Percentiles rank a stretch among this genome's conserved stretches.
Evolutionary conservation across 2,329 filamentous ascomycete species (phyloP).

Genomic region (Sphaerulina vaccinii): DNA sequence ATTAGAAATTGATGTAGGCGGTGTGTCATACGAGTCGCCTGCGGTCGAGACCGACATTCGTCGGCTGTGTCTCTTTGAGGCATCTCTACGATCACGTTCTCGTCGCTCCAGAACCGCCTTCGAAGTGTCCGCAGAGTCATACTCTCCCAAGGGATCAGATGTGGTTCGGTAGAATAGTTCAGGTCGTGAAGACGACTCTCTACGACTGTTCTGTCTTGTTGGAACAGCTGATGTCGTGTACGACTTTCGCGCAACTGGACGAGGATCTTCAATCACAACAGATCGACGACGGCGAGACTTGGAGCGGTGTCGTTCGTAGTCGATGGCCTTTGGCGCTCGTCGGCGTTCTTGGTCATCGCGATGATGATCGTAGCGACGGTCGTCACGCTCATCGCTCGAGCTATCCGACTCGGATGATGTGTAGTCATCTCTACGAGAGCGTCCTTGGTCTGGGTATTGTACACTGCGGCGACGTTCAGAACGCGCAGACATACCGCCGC

Average conservation of each 20-base stretch:
- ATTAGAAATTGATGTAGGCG: constrained; percentile 30
- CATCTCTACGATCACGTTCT: constrained; percentile 25
- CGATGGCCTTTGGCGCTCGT: constrained; percentile 8
- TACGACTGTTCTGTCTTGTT: not conserved
- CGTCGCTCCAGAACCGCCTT: constrained; percentile 23
- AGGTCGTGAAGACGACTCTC: not conserved
- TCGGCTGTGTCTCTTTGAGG: constrained; percentile 28
- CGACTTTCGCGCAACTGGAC: not conserved
- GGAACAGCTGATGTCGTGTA: constrained; percentile 5
- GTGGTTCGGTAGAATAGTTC: not conserved
- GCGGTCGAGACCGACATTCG: constrained; percentile 30
- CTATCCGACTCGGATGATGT: constrained; percentile 13
- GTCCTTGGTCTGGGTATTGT: not conserved
- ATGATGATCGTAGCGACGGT: not conserved
- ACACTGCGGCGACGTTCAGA: constrained; percentile 4
- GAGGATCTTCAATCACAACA: constrained; percentile 2
- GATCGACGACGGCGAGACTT: constrained; percentile 15
- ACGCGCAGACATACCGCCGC: constrained; percentile 14
- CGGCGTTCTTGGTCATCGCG: constrained; percentile 3
- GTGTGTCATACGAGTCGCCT: constrained; percentile 32
- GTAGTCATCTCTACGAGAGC: constrained; percentile 9
- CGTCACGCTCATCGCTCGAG: constrained; percentile 18
- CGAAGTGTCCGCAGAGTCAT: constrained; percentile 30
- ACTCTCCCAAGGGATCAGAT: not conserved
- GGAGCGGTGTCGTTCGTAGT: constrained; percentile 15